A percentile compares a stretch with the other conserved stretches of the same genome.
These are phyloP conservation scores for Pichia manshurica DNA, from an alignment of 805 yeast genomes.

Conservation along the genomic window DNA sequence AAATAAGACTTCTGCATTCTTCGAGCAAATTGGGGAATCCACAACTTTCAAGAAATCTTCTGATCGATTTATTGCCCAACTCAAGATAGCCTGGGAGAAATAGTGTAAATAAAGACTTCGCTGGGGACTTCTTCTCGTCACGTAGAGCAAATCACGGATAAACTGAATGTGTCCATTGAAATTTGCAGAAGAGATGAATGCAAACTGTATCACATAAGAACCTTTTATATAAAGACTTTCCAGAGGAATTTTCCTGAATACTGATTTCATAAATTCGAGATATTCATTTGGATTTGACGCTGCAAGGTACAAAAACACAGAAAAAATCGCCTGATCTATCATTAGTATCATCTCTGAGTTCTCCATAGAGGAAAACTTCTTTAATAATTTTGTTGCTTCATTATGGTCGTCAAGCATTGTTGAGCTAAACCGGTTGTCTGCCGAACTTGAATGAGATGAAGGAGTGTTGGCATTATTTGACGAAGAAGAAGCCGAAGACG, in stretches of 20 bases:
- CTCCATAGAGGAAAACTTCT: slow-evolving; percentile 2
- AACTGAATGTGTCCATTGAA: slow-evolving; percentile 36
- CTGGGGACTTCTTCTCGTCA: slow-evolving; percentile 40
- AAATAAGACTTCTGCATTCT: slow-evolving; percentile 32
- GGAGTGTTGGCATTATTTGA: background rate
- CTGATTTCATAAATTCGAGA: slow-evolving; percentile 30
- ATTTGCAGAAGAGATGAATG: slow-evolving; percentile 35
- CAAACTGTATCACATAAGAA: slow-evolving; percentile 41
- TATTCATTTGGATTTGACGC: slow-evolving; percentile 45
- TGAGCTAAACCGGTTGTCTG: slow-evolving; percentile 13
- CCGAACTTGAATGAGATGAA: background rate
- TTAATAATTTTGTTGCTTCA: slow-evolving; percentile 12
- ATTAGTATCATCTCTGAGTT: slow-evolving; percentile 22
- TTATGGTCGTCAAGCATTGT: slow-evolving; percentile 1
- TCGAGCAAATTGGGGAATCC: slow-evolving; percentile 11
- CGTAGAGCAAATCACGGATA: slow-evolving; percentile 32
- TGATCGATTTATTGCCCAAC: slow-evolving; percentile 49
- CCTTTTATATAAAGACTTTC: slow-evolving; percentile 37
- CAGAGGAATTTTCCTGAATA: slow-evolving; percentile 25
- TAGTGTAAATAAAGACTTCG: slow-evolving; percentile 40
- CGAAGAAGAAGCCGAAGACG: background rate
- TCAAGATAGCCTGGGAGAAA: slow-evolving; percentile 39
- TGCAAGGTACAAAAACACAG: slow-evolving; percentile 41
- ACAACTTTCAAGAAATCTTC: slow-evolving; percentile 34
- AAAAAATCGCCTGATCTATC: slow-evolving; percentile 36